phyloP scores from a whole-genome alignment of 768 basidiomycete genomes.

The Pluteus cervinus region DNA sequence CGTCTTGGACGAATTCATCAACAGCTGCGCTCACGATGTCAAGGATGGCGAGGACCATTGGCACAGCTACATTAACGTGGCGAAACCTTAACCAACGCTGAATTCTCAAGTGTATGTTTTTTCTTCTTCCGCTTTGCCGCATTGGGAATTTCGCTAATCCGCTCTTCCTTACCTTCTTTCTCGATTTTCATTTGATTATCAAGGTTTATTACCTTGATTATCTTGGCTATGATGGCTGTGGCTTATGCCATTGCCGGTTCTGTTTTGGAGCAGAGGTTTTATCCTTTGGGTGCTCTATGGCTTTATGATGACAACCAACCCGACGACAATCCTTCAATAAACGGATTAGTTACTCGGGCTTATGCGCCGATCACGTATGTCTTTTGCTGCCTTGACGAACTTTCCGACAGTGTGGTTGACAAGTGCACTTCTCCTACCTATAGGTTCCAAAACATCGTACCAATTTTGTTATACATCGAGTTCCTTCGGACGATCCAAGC shows the following conservation, averaged over 20 bases:
- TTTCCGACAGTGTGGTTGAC: neutral
- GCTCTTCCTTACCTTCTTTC: neutral
- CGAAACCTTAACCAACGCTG: no score
- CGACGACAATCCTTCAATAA: conserved; percentile 81
- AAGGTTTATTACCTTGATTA: conserved; percentile 73
- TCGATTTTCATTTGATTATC: conserved; percentile 1
- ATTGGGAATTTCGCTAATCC: no score
- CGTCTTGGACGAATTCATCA: no score
- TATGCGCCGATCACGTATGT: conserved; percentile 81
- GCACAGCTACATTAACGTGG: no score
- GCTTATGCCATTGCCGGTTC: conserved; percentile 87
- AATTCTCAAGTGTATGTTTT: conserved; percentile 87
- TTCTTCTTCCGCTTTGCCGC: no score
- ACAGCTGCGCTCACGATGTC: no score
- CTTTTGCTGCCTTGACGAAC: neutral
- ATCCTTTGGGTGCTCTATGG: conserved; percentile 74
- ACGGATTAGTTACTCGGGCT: conserved; percentile 83
- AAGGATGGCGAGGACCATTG: no score
- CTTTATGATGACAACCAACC: conserved; percentile 55
- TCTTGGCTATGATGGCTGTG: conserved; percentile 71
- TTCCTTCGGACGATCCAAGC: conserved; percentile 84
- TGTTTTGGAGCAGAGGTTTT: conserved; percentile 62
- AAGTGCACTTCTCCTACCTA: neutral
- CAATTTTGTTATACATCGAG: conserved; percentile 96
- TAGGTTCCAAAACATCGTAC: conserved; percentile 92